A percentile compares a stretch with the other conserved stretches of the same genome.
Evolutionary conservation across 345 rosid species (phyloP).

Genomic region (Populus pruinosa): DNA sequence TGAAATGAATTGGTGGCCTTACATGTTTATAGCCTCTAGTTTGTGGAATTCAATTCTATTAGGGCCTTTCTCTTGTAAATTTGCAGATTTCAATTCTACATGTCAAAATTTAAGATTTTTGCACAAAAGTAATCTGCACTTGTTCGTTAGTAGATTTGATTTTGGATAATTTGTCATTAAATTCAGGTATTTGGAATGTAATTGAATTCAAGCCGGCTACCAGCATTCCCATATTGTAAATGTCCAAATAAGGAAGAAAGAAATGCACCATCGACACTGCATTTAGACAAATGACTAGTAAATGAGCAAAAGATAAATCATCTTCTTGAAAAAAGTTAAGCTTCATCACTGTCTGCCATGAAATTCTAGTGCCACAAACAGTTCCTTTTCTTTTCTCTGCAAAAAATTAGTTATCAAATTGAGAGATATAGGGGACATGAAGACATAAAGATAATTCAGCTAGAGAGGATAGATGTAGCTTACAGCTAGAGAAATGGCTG

Average conservation of each 20-base stretch:
- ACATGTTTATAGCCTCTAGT: background rate
- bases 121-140: background rate
- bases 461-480: background rate
- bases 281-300: background rate
- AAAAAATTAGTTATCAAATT: too few species aligned
- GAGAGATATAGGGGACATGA: too few species aligned
- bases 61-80: background rate
- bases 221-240: too few species aligned
- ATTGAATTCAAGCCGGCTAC: too few species aligned
- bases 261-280: background rate
- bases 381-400: background rate
- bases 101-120: background rate
- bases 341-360: background rate
- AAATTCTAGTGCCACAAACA: background rate
- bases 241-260: too few species aligned
- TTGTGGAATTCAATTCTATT: background rate
- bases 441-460: background rate
- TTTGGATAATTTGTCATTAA: too few species aligned
- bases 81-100: background rate
- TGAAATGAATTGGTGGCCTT: background rate
- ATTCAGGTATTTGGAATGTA: too few species aligned
- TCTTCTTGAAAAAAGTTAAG: background rate
- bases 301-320: background rate
- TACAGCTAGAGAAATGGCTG: too few species aligned
- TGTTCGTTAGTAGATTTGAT: background rate